Conservation (phyloP, 345 rosid genomes). For the Brassica nigra region DNA sequence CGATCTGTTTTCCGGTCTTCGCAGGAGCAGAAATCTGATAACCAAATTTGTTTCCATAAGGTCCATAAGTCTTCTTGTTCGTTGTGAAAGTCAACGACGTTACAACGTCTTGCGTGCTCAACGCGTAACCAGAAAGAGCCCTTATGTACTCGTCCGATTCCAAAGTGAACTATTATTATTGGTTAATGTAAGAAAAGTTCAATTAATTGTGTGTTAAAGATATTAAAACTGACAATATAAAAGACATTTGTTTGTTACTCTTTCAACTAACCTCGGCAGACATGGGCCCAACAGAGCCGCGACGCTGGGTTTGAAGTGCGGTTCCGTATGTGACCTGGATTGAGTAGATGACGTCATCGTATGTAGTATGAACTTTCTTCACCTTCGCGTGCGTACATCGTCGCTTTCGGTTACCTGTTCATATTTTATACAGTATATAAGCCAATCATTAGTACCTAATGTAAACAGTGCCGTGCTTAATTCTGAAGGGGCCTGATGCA, state of each 20-base stretch:
- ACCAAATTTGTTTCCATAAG: conserved; percentile 33
- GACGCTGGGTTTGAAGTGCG: conserved; percentile 31
- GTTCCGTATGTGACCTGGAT: conserved; percentile 37
- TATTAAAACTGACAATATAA: neutral
- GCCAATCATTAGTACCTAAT: conserved; percentile 6
- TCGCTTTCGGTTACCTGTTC: neutral
- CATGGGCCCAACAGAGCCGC: conserved; percentile 33
- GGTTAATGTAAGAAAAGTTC: neutral
- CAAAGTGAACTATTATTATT: conserved; percentile 29
- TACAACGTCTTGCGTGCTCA: conserved; percentile 19
- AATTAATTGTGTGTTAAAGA: neutral
- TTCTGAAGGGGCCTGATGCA: neutral
- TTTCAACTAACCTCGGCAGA: conserved; percentile 22
- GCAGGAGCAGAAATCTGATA: conserved; percentile 27
- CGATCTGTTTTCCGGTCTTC: conserved; percentile 32
- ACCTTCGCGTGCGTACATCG: conserved; percentile 30
- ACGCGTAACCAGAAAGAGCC: conserved; percentile 24
- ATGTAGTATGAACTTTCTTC: conserved; percentile 36
- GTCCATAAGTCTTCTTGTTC: conserved; percentile 35
- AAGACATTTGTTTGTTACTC: neutral
- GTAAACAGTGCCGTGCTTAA: neutral
- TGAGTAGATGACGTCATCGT: conserved; percentile 34
- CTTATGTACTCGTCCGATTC: conserved; percentile 37
- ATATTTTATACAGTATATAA: neutral
- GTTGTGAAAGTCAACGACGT: conserved; percentile 30